Conservation (phyloP, 371 early-diverging fungal genomes). For the Rhizopus stolonifer region DNA sequence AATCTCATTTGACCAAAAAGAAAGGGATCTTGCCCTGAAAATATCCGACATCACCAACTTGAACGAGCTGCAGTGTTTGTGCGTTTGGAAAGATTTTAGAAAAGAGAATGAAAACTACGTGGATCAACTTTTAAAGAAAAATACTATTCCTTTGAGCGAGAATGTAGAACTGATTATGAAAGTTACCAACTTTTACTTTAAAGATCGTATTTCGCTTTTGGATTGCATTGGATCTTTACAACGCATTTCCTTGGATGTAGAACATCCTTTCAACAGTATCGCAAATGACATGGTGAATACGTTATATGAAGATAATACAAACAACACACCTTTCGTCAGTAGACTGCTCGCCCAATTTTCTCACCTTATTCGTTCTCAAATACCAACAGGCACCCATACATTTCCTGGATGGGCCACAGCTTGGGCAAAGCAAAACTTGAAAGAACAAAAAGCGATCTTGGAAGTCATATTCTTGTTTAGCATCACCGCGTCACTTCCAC, state of each 20-base stretch:
- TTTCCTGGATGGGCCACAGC: conserved; percentile 11
- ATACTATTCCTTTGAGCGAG: conserved; percentile 12
- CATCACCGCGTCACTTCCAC: conserved; percentile 13
- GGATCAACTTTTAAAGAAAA: conserved; percentile 1
- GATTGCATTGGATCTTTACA: conserved; percentile 39
- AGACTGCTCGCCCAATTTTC: conserved; percentile 35
- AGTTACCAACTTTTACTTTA: conserved; percentile 30
- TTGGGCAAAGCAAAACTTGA: conserved; percentile 42
- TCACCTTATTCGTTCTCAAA: conserved; percentile 18
- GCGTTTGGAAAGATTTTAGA: conserved; percentile 35
- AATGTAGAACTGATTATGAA: conserved; percentile 18
- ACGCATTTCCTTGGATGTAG: conserved; percentile 25
- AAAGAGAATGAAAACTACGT: conserved; percentile 6
- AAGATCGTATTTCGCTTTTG: conserved; percentile 38
- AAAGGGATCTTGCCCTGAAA: conserved; percentile 35
- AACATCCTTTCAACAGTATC: conserved; percentile 32
- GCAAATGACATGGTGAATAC: conserved; percentile 24
- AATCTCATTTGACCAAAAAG: conserved; percentile 30
- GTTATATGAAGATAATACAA: conserved; percentile 10
- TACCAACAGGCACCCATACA: conserved; percentile 17
- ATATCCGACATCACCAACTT: conserved; percentile 29
- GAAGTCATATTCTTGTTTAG: conserved; percentile 35
- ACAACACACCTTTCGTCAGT: conserved; percentile 17
- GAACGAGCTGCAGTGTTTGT: conserved; percentile 37
- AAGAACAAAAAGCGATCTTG: conserved; percentile 39